A percentile compares a stretch with the other conserved stretches of the same genome.
Conservation (phyloP, 1,284 basidiomycete species). For the Cutaneotrichosporon dermatis region DNA sequence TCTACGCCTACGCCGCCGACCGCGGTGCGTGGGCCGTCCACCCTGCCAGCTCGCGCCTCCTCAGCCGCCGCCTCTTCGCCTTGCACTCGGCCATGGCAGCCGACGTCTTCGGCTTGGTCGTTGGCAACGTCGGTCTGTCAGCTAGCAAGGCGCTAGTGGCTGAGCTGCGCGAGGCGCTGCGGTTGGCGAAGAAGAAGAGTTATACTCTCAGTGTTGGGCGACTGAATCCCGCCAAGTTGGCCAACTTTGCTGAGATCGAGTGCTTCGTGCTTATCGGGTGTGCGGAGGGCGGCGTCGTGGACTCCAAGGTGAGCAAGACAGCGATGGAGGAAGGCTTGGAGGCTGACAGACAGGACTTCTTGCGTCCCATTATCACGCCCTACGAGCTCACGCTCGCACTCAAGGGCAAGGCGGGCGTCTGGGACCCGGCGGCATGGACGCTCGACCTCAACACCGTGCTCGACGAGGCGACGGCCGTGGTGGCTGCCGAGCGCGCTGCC, state of each 20-base stretch:
- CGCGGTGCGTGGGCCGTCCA: conserved; percentile 57
- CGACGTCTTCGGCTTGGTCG: conserved; percentile 90
- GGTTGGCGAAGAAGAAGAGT: conserved; percentile 69
- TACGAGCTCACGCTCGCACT: conserved; percentile 86
- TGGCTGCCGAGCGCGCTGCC: conserved; percentile 14
- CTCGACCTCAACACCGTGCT: conserved; percentile 50
- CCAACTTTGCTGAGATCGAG: conserved; percentile 94
- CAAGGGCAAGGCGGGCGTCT: conserved; percentile 70
- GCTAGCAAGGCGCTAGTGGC: conserved; percentile 73
- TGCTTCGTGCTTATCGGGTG: conserved; percentile 94
- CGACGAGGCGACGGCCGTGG: conserved; percentile 14
- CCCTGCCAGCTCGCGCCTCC: conserved; percentile 65
- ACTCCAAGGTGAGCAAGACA: too few species aligned
- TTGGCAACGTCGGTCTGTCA: conserved; percentile 87
- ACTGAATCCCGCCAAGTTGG: conserved; percentile 90
- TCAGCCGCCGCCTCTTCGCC: conserved; percentile 83
- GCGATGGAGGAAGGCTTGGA: too few species aligned
- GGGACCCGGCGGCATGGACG: conserved; percentile 55
- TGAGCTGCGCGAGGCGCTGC: conserved; percentile 65
- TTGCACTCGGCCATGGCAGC: conserved; percentile 87
- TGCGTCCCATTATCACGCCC: conserved; percentile 87
- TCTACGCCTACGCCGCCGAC: conserved; percentile 61
- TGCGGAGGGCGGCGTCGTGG: conserved; percentile 85
- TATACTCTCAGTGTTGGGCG: conserved; percentile 96
- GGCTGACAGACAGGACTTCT: too few species aligned